phyloP scores from a whole-genome alignment of 768 basidiomycete genomes.

The Leccinum boreale region DNA sequence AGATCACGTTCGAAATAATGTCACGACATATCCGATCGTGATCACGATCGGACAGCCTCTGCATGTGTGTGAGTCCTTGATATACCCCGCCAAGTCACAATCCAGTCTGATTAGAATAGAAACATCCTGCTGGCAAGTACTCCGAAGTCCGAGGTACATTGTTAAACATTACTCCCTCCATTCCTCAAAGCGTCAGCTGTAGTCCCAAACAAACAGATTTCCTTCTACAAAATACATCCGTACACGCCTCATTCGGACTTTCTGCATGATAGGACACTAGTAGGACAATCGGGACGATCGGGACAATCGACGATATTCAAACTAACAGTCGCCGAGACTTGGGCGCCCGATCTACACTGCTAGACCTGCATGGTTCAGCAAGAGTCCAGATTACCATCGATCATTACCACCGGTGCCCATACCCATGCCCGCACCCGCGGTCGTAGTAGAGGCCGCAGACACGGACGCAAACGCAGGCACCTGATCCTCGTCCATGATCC shows the following conservation, averaged over 20 bases:
- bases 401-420: neutral
- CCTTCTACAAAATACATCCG: neutral
- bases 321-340: neutral
- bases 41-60: neutral
- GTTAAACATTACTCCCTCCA: too few species aligned
- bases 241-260: neutral
- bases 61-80: neutral
- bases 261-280: neutral
- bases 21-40: too few species aligned
- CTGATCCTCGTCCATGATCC: constrained; percentile 34
- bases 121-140: too few species aligned
- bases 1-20: too few species aligned
- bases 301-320: neutral
- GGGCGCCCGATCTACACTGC: neutral
- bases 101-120: too few species aligned
- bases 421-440: neutral
- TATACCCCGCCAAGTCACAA: neutral
- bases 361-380: neutral
- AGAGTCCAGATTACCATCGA: constrained; percentile 1
- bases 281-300: neutral
- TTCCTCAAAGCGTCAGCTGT: neutral
- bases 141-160: too few species aligned
- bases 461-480: constrained; percentile 7
- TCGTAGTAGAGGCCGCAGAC: neutral
- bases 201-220: neutral